A percentile compares a stretch with the other conserved stretches of the same genome.
Evolutionary conservation across 768 basidiomycete species (phyloP).

Genomic region (Cystobasidium ongulense): DNA sequence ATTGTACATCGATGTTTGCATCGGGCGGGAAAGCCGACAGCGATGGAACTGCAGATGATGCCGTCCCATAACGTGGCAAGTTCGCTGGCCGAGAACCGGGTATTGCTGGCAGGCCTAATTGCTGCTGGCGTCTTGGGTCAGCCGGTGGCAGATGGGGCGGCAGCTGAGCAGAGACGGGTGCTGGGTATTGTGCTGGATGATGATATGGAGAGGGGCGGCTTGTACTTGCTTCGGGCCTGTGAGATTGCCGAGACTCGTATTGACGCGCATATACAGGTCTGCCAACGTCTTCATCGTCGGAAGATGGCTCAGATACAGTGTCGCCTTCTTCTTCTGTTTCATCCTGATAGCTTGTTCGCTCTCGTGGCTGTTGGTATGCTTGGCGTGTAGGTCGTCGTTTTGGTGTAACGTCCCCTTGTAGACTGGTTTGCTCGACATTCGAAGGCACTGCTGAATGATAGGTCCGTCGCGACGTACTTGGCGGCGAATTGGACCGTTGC

Average conservation of each 20-base stretch:
- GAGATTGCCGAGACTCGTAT: background rate
- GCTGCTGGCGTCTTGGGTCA: background rate
- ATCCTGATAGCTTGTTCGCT: background rate
- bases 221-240: background rate
- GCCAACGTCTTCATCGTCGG: background rate
- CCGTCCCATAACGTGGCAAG: background rate
- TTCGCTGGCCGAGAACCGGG: background rate
- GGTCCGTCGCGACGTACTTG: constrained; percentile 14
- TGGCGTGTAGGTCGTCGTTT: background rate
- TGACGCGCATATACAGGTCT: background rate
- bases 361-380: background rate
- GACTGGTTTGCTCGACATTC: background rate
- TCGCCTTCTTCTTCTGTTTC: background rate
- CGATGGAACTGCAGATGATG: background rate
- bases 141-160: constrained; percentile 10
- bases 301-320: background rate
- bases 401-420: constrained; percentile 7
- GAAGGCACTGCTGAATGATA: constrained; percentile 23
- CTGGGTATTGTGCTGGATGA: constrained; percentile 26
- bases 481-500: constrained; percentile 10
- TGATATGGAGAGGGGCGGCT: constrained; percentile 18
- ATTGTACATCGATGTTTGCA: background rate
- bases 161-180: constrained; percentile 15
- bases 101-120: background rate
- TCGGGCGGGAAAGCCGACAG: constrained; percentile 1